Base-by-base conservation (phyloP, 768 basidiomycete species). In the Postia placenta region DNA sequence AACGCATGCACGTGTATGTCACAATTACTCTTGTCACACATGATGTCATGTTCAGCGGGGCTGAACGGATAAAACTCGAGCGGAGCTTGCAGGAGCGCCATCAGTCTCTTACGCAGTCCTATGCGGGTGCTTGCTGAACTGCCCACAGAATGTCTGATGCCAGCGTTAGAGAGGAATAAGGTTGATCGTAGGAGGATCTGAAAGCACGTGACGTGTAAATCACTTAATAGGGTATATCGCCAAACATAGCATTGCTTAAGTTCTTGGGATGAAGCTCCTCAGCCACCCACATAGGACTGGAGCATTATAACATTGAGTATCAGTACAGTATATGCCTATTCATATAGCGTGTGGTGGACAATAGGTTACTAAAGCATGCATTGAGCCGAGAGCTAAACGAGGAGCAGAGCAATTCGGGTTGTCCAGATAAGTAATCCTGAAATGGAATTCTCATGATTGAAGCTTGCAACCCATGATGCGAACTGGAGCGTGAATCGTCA, bases 381-480 rank as follows among this genome's bases (percentile, higher is more conserved):
- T 33, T 33, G 30, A 7, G 30, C 30, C n/a, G n/a, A 33, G 15
- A 33, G 30, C 30, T 33, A 15, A 33, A 33, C 30, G 30, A 33
- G 9, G 15, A 33, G 30, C 30, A 33, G 30, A 33, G 30, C 30
- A 15, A 33, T 33, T 33, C 15, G 30, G 15, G 30, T 15, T 33
- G 30, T 33, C 30, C 30, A 15, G 7, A 7, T 7, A 33, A 33
- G 30, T 33, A 33, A 7, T 33, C 15, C 30, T 33, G 7, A 15
- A 33, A 15, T 15, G 7, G 7, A 15, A 33, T 7, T 7, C 7
- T 50, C 58, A 60, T 38, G 54, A 67, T 33, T 60, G 58, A 40
- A 81, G 68, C 57, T 80, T 80, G 68, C 77, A 81, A 22, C 80
- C 81, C 48, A 74, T 73, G 52, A 83, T 72, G 49, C 74, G 75